These are phyloP conservation scores for Fusarium sp. DNA, from an alignment of 2,329 filamentous ascomycete genomes.

Conservation along the genomic window DNA sequence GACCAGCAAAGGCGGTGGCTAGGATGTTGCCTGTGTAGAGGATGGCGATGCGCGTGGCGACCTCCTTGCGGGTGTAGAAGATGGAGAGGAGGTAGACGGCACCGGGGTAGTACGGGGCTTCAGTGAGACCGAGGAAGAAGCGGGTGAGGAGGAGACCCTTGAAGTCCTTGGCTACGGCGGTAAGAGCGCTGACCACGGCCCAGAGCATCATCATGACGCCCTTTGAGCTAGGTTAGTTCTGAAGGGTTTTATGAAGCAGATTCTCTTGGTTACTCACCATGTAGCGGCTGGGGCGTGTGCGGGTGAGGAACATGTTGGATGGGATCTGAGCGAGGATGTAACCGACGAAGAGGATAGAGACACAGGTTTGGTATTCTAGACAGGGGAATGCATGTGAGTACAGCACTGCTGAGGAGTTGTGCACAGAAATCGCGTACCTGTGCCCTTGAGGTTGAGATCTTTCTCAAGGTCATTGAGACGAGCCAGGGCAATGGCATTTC, in stretches of 20 bases:
- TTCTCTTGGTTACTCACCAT: conserved; percentile 40
- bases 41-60: conserved; percentile 57
- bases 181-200: conserved; percentile 60
- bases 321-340: conserved; percentile 58
- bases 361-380: conserved; percentile 48
- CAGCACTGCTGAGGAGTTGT: fast-evolving
- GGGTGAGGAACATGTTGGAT: conserved; percentile 59
- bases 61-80: conserved; percentile 66
- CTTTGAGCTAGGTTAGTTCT: conserved; percentile 18
- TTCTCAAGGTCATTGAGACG: conserved; percentile 48
- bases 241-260: too few species aligned
- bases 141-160: conserved; percentile 61
- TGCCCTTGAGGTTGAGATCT: conserved; percentile 42
- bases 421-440: neutral
- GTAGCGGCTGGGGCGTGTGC: conserved; percentile 56
- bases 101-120: conserved; percentile 55
- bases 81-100: conserved; percentile 59
- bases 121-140: conserved; percentile 57
- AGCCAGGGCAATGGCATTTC: conserved; percentile 61
- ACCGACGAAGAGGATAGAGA: conserved; percentile 54
- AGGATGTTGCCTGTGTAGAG: conserved; percentile 57
- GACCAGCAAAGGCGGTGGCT: conserved; percentile 55
- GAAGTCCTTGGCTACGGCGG: conserved; percentile 61
- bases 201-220: conserved; percentile 60
- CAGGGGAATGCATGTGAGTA: neutral